phyloP scores from a whole-genome alignment of 768 basidiomycete genomes.

The Dendrothele bispora region DNA sequence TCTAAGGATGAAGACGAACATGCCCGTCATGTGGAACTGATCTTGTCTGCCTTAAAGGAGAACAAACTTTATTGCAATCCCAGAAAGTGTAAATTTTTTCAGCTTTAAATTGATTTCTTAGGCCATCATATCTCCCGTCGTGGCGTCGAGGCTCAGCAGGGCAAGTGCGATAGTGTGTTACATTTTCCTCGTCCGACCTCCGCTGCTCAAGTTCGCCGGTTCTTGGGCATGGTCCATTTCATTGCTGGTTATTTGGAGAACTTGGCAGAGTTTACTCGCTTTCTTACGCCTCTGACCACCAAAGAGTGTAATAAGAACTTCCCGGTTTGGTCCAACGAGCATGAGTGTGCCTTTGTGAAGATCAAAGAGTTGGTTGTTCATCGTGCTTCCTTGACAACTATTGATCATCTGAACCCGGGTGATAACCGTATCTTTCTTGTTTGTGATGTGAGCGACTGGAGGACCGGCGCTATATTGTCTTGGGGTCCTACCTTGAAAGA shows the following conservation, averaged over 20 bases:
- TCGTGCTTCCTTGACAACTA: slow-evolving; percentile 16
- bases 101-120: slow-evolving; percentile 11
- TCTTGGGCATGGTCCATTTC: slow-evolving; percentile 2
- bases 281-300: neutral
- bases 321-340: neutral
- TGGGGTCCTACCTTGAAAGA: slow-evolving; percentile 22
- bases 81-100: slow-evolving; percentile 19
- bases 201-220: neutral
- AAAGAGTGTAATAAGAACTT: neutral
- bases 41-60: too few relatives aligned
- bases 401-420: slow-evolving; percentile 9
- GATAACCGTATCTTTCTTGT: slow-evolving; percentile 26
- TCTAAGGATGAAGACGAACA: too few relatives aligned
- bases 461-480: slow-evolving; percentile 22
- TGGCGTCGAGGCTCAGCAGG: slow-evolving; percentile 23
- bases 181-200: neutral
- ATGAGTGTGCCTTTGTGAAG: slow-evolving; percentile 11
- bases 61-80: too few relatives aligned
- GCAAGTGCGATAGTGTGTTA: too few relatives aligned
- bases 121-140: slow-evolving; percentile 20
- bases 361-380: slow-evolving; percentile 17
- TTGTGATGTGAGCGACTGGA: slow-evolving; percentile 21
- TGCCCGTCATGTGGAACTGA: too few relatives aligned
- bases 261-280: neutral
- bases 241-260: neutral